Evolutionary conservation across 2,329 filamentous ascomycete genomes (phyloP), one percentile per base, ranked within the genome.

Genomic region (Fusarium vanettenii): DNA sequence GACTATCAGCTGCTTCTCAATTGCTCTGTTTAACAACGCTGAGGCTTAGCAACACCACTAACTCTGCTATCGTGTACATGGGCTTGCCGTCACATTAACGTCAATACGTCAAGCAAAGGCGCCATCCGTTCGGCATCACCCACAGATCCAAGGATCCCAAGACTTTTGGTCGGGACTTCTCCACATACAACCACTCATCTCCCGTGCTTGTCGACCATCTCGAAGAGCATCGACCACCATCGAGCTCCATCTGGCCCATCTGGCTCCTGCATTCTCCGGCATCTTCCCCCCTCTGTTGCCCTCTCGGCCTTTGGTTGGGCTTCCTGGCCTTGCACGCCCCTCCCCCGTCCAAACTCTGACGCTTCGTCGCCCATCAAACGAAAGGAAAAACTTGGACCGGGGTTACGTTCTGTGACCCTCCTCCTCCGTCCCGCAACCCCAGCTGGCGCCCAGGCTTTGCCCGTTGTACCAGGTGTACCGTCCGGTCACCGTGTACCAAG

Each of bases 401-500:
- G 70, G 72, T 75, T 73, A 73, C 73, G 70, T 76, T 75, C 73
- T 41, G 73, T 73, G 70, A 76, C 70, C 45, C 45, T 45, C 70
- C 72, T 60, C 70, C 73, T 76, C 73, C 73, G 73, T 75, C 72
- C 73, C 73, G 72, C 73, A 71, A 67, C 63, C 67, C 73, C 70
- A 73, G 62, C 73, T 76, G 73, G 73, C 73, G 60, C 71, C 73
- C 67, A 75, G 70, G 50, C 61, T 66, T 43, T 70, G 48, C 65
- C 71, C 65, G 71, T 64, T 60, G 70, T 71, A 73, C 64, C 70
- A 72, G 71, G 71, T 70, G 71, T 76, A 66, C 75, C 67, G 63
- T 70, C 71, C 66, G 64, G 66, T 74, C 71, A 74, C 71, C 70
- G 72, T 66, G 70, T 75, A 78, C 76, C 79, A 78, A 79, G 77